These are phyloP conservation scores for Cryomyces minteri DNA, from an alignment of 495 filamentous ascomycete genomes.

Conservation along the genomic window DNA sequence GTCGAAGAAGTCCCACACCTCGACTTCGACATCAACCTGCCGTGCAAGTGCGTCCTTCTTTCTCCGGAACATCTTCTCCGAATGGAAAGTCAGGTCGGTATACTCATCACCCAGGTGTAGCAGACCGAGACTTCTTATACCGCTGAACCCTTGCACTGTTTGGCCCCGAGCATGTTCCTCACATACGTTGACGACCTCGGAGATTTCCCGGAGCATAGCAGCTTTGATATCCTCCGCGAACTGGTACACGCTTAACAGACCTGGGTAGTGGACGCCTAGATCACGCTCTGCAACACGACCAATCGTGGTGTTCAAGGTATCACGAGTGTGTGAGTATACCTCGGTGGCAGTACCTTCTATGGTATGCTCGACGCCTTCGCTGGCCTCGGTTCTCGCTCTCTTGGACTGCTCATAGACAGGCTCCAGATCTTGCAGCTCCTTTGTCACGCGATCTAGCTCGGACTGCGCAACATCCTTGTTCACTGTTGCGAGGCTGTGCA, in stretches of 20 bases:
- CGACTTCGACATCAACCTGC: slow-evolving; percentile 71
- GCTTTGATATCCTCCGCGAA: slow-evolving; percentile 84
- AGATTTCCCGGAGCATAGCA: slow-evolving; percentile 79
- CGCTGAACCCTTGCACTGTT: slow-evolving; percentile 66
- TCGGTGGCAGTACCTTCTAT: slow-evolving; percentile 74
- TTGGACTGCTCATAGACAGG: slow-evolving; percentile 70
- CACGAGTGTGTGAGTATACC: slow-evolving; percentile 66
- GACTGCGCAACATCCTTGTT: slow-evolving; percentile 74
- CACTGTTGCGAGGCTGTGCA: slow-evolving; percentile 64
- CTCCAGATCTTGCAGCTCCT: slow-evolving; percentile 64
- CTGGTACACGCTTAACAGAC: slow-evolving; percentile 66
- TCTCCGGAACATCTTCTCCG: slow-evolving; percentile 81
- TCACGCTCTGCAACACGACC: slow-evolving; percentile 53
- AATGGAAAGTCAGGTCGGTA: slow-evolving; percentile 62
- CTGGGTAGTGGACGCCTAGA: slow-evolving; percentile 70
- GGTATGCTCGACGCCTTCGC: slow-evolving; percentile 58
- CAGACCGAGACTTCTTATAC: slow-evolving; percentile 74
- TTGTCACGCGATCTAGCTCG: slow-evolving; percentile 68
- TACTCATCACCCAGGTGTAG: slow-evolving; percentile 80
- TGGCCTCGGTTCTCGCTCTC: slow-evolving; percentile 64
- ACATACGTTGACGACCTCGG: slow-evolving; percentile 53
- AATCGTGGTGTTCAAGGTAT: slow-evolving; percentile 52
- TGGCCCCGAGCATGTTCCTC: slow-evolving; percentile 68
- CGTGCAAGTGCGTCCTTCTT: slow-evolving; percentile 62
- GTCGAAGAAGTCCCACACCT: slow-evolving; percentile 89